Evolutionary conservation across 2,329 filamentous ascomycete genomes (phyloP), one percentile per base, ranked within the genome.

Genomic region (Stemphylium beticola): DNA sequence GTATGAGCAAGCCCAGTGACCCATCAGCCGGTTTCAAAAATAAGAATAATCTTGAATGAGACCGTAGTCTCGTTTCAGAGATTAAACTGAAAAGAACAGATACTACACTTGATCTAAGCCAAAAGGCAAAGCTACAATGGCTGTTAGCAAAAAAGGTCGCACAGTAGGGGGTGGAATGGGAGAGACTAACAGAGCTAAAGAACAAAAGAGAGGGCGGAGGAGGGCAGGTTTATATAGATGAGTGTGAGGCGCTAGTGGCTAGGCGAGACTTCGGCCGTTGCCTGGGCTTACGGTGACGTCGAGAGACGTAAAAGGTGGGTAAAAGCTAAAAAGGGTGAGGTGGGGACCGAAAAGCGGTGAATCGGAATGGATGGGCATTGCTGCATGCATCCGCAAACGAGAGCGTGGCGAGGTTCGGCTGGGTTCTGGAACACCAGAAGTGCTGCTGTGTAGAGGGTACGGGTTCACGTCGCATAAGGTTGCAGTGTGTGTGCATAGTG

Each of bases 1-100:
- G 39, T 41, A 41, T 26, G 24, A 41, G 20, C 22, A 41, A 48
- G 45, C 45, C 26, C 45, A 48, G 45, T 4, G 45, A 48, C 29
- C 32, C 45, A 11, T 48, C 45, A 10, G 26, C 45, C 10, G 2
- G 36, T 39, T 33, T 7, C 45, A 48, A 48, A 48, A 48, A 48
- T 48, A 38, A 33, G 36, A 8, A 32, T 48, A 48, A 48, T 48
- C 44, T 31, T 36, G 18, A 47, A 47, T 39, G 12, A 7, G 15
- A 2, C 44, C 44, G 34, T 46, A 29, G 36, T 20, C 10, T 18
- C 17, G 18, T 18, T 37, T 29, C 34, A 17, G 34, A 37, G 14
- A 42, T 18, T 17, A 42, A 31, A 42, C 39, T 38, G 11, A 20
- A 38, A 38, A 38, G 36, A 38, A 38, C 36, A 38, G 36, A 38